Conservation (phyloP, 345 rosid genomes). For the Bruguiera gymnorhiza region DNA sequence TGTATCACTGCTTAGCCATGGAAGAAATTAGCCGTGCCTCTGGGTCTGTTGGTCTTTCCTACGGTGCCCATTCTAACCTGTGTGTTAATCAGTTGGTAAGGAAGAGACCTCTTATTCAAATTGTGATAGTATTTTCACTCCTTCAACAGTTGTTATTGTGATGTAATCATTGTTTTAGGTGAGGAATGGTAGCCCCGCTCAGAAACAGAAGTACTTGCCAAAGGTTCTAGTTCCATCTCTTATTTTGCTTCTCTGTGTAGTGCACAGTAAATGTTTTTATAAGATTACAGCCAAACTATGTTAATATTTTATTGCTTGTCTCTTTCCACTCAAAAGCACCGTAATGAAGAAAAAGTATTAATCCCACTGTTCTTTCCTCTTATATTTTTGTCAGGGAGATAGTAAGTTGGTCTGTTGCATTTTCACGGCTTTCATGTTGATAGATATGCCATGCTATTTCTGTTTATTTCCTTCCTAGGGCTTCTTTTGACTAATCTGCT, state of each 20-base stretch:
- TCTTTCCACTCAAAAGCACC: background rate
- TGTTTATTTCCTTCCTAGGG: background rate
- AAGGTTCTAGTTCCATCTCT: slow-evolving; percentile 48
- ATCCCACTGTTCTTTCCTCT: background rate
- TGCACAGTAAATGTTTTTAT: background rate
- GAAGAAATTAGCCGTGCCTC: slow-evolving; percentile 93
- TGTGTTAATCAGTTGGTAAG: slow-evolving; percentile 93
- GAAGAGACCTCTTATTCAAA: background rate
- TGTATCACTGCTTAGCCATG: slow-evolving; percentile 90
- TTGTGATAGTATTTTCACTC: background rate
- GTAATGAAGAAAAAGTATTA: background rate
- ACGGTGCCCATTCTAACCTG: slow-evolving; percentile 90
- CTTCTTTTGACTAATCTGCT: slow-evolving; percentile 17
- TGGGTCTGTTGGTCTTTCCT: slow-evolving; percentile 82
- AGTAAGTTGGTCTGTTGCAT: background rate
- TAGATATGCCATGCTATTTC: background rate
- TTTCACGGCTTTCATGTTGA: slow-evolving; percentile 5
- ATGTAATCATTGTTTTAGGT: slow-evolving; percentile 44
- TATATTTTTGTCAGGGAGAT: background rate
- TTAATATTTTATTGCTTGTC: too few species aligned
- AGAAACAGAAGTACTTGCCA: slow-evolving; percentile 80
- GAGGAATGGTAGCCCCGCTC: slow-evolving; percentile 73
- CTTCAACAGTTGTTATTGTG: background rate
- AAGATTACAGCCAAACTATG: too few species aligned
- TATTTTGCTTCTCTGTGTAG: background rate